Evolutionary conservation across 768 basidiomycete species (phyloP), one percentile per base, ranked within the genome.

Genomic region (Trametes coccinea): DNA sequence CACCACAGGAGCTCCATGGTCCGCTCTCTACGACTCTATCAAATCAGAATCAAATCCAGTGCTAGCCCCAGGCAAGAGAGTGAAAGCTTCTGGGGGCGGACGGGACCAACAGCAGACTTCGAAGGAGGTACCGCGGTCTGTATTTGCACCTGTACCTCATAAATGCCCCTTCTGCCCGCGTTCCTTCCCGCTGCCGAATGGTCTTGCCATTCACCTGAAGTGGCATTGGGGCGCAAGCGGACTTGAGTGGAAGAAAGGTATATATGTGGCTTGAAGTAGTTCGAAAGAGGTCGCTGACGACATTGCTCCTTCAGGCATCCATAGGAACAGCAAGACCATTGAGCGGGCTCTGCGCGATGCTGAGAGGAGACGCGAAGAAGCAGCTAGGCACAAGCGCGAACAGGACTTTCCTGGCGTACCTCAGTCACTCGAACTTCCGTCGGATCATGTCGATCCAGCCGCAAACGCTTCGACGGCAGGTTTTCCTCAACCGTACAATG

Each of bases 191-290:
- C 56, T 65, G 2, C 52, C 64, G 1, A 63, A 67, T 37, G 53
- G 66, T 4, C 55, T 67, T 3, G 61, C 64, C 33, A 54, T 67
- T 6, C 66, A 67, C 17, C 56, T 65, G 2, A 67, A 67, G 46
- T 67, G 66, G 66, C 66, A 67, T 31, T 67, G 64, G 61, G 66
- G 66, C 33, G 56, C 57, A 31, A 65, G 40, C 8, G 31, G 44
- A 2, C 47, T 67, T 0, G 63, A 61, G 0, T 65, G 66, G 66
- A 62, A 52, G 45, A 39, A 44, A 37, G 66, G 66, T 67, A 48
- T 27, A 49, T 48, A 1, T 4, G 29, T 5, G 11, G 4, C 11
- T 10, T 11, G 6, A 5, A 16, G 8, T 4, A 39, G 31, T 2
- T 3, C n/a, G 13, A 14, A 29, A 1, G 5, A 2, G 11, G 10